Evolutionary conservation across 2,329 filamentous ascomycete genomes (phyloP).

Genomic region (Ophiocordyceps unilateralis): DNA sequence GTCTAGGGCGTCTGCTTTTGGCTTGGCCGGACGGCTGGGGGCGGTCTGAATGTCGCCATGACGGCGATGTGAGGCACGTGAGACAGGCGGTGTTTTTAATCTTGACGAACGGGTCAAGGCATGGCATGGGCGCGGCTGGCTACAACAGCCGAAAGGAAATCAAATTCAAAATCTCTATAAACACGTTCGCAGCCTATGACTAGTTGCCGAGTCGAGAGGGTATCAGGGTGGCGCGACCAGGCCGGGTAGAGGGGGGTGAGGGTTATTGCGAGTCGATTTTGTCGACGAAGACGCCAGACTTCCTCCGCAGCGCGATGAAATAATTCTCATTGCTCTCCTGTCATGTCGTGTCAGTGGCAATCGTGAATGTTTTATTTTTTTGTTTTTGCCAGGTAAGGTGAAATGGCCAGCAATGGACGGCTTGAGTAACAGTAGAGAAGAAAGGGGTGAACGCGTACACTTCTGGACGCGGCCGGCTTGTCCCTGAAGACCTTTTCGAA

Average conservation of each 20-base stretch:
- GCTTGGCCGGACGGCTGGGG: constrained; percentile 5
- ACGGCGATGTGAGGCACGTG: constrained; percentile 1
- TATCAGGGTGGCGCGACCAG: not conserved
- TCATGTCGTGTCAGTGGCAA: not conserved
- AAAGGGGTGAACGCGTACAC: constrained; percentile 34
- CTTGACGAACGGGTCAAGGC: constrained; percentile 18
- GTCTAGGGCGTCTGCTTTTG: constrained; percentile 48
- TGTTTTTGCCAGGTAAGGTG: too few species aligned
- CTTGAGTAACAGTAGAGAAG: not conserved
- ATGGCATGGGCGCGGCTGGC: constrained; percentile 30
- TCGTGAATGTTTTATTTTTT: too few species aligned
- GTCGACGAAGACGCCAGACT: constrained; percentile 20
- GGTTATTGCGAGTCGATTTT: not conserved
- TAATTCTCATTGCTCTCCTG: constrained; percentile 53
- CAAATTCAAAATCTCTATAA: not conserved
- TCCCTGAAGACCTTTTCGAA: constrained; percentile 71
- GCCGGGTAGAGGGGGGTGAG: not conserved
- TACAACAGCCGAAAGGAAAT: constrained; percentile 18
- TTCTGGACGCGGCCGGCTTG: constrained; percentile 82
- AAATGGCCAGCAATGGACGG: too few species aligned
- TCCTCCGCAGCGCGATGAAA: constrained; percentile 65
- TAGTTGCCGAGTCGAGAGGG: not conserved
- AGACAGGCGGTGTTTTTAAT: constrained; percentile 7
- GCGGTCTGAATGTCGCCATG: constrained; percentile 1
- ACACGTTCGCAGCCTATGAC: not conserved